Evolutionary conservation across 495 filamentous ascomycete species (phyloP).

Genomic region (Cercophora newfieldiana): DNA sequence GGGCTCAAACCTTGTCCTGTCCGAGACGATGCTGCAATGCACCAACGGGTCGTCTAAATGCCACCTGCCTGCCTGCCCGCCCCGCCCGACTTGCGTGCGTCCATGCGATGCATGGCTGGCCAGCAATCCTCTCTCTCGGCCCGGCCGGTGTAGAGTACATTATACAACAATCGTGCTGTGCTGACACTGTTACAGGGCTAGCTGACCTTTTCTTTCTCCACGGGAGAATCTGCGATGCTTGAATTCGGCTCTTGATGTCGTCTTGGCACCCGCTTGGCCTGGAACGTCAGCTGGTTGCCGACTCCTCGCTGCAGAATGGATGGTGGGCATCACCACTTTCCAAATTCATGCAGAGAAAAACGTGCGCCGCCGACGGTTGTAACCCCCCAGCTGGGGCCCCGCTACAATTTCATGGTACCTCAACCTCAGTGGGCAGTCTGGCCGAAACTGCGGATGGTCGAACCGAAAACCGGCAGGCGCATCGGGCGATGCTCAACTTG

Average conservation of each 20-base stretch:
- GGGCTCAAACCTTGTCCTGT: neutral
- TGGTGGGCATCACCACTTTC: conserved; percentile 18
- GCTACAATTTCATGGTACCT: neutral
- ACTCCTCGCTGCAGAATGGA: neutral
- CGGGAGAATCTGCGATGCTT: conserved; percentile 13
- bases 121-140: neutral
- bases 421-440: neutral
- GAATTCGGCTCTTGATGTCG: conserved; percentile 5
- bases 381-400: neutral
- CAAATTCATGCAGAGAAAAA: conserved; percentile 18
- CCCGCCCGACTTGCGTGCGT: neutral
- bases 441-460: conserved; percentile 2
- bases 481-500: too few relatives aligned
- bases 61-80: too few relatives aligned
- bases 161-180: neutral
- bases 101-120: neutral
- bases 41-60: conserved; percentile 3
- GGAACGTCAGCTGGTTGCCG: neutral
- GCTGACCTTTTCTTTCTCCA: neutral
- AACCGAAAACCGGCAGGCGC: neutral
- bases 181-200: neutral
- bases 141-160: too few relatives aligned
- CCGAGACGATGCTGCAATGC: neutral
- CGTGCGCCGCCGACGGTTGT: neutral
- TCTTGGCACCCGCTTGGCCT: conserved; percentile 6